Evolutionary conservation across 768 basidiomycete genomes (phyloP).

Genomic region (Sarcomyxa edulis): DNA sequence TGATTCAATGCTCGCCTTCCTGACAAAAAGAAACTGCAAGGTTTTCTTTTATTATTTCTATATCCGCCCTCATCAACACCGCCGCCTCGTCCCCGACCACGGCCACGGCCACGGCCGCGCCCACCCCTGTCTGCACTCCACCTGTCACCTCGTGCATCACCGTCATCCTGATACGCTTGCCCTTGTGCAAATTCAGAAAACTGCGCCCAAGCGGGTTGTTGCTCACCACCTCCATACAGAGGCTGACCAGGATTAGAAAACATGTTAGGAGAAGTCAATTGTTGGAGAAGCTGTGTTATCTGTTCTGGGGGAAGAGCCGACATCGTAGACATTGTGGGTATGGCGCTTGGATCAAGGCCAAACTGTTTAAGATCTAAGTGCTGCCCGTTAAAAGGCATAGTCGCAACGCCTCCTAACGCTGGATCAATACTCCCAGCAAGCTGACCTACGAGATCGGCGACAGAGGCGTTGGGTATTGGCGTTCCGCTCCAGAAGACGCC

Average conservation of each 20-base stretch:
- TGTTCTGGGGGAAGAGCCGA: slow-evolving; percentile 51
- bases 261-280: slow-evolving; percentile 20
- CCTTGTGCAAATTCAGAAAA: slow-evolving; percentile 50
- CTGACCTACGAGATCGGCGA: slow-evolving; percentile 67
- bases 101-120: slow-evolving; percentile 54
- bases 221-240: slow-evolving; percentile 31
- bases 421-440: slow-evolving; percentile 38
- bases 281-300: slow-evolving; percentile 55
- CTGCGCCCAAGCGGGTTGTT: slow-evolving; percentile 35
- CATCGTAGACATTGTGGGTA: slow-evolving; percentile 31
- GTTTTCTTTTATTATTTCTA: slow-evolving; percentile 83
- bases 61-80: slow-evolving; percentile 52
- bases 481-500: slow-evolving; percentile 57
- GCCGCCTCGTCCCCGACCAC: slow-evolving; percentile 43
- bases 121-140: slow-evolving; percentile 41
- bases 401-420: slow-evolving; percentile 30
- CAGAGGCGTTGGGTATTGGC: slow-evolving; percentile 36
- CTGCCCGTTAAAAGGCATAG: slow-evolving; percentile 22
- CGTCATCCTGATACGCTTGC: slow-evolving; percentile 43
- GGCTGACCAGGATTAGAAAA: slow-evolving; percentile 19
- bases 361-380: slow-evolving; percentile 31
- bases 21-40: slow-evolving; percentile 86
- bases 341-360: slow-evolving; percentile 40
- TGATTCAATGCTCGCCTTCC: slow-evolving; percentile 82
- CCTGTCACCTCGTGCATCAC: slow-evolving; percentile 33